Percentiles rank a stretch among this genome's conserved stretches.
Conservation (phyloP, 1,284 basidiomycete species). For the Heterobasidion irregulare region DNA sequence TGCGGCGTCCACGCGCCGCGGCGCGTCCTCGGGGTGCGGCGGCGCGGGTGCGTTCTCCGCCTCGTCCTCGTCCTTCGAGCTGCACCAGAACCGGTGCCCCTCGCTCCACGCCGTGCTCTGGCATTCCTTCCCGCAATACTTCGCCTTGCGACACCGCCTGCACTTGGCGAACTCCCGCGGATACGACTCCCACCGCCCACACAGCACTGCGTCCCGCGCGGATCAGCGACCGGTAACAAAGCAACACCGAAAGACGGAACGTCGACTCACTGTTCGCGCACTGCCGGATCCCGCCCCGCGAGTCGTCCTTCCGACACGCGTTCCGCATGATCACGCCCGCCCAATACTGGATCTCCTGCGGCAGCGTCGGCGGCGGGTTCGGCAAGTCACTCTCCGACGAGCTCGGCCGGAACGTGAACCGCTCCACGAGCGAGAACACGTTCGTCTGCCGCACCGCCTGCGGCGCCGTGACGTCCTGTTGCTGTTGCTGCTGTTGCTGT, state of each 20-base stretch:
- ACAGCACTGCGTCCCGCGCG: conserved; percentile 58
- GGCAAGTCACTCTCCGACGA: conserved; percentile 69
- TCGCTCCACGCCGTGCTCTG: conserved; percentile 97
- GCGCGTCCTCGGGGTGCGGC: not conserved
- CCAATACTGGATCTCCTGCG: conserved; percentile 96
- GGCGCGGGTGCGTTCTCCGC: conserved; percentile 20
- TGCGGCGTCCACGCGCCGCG: not conserved
- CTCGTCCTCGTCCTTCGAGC: conserved; percentile 67
- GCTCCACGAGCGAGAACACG: conserved; percentile 93
- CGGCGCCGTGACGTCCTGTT: not conserved
- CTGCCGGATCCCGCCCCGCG: conserved; percentile 87
- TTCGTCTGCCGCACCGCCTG: conserved; percentile 54
- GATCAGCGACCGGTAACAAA: not conserved
- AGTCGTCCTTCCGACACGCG: conserved; percentile 96
- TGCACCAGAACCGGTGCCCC: conserved; percentile 90
- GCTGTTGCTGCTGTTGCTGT: not conserved
- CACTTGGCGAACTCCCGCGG: conserved; percentile 98
- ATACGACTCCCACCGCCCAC: conserved; percentile 90
- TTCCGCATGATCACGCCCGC: conserved; percentile 99
- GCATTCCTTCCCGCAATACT: conserved; percentile 98
- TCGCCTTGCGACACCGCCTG: conserved; percentile 91
- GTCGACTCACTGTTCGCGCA: conserved; percentile 84
- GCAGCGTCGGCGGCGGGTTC: conserved; percentile 65
- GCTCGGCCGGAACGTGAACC: conserved; percentile 91
- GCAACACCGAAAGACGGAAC: not conserved